Percentiles rank a stretch among this genome's conserved stretches.
These are phyloP conservation scores for Ceratobasidium sp. DNA, from an alignment of 1,284 basidiomycete genomes.

Conservation along the genomic window DNA sequence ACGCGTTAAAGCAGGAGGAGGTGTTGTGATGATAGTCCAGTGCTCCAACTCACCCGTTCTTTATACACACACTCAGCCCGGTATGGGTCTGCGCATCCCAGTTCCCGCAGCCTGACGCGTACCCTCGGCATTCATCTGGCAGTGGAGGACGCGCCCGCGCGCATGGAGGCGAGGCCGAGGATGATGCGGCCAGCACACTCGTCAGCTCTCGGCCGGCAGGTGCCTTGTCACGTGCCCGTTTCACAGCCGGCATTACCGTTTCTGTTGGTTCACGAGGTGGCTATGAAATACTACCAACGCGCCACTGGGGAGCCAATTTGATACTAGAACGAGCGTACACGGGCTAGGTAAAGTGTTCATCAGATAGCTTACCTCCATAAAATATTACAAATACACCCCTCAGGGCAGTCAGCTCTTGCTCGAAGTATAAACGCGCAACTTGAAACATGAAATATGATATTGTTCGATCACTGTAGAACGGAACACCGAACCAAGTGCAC, in stretches of 20 bases:
- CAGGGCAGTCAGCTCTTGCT: no score
- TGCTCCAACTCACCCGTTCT: not conserved
- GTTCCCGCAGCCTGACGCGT: conserved; percentile 22
- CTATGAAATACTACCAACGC: no score
- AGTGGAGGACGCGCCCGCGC: not conserved
- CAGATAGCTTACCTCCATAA: no score
- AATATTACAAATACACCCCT: no score
- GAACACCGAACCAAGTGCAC: no score
- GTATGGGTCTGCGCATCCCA: not conserved
- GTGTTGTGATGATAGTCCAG: conserved; percentile 11
- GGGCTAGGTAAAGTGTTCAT: no score
- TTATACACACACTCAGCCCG: not conserved
- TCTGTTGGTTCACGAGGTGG: no score
- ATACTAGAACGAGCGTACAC: no score
- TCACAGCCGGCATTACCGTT: not conserved
- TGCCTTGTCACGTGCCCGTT: conserved; percentile 7
- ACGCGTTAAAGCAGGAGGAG: not conserved
- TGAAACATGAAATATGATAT: not conserved
- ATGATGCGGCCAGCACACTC: conserved; percentile 24
- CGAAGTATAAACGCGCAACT: no score
- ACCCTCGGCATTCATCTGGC: conserved; percentile 13
- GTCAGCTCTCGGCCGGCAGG: conserved; percentile 31
- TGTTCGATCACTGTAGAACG: not conserved
- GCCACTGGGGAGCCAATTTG: no score
- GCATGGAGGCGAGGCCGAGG: not conserved